A percentile compares a stretch with the other conserved stretches of the same genome.
These are phyloP conservation scores for Phytopythium oedochilum DNA, from an alignment of 352 stramenopile genomes.

Conservation along the genomic window DNA sequence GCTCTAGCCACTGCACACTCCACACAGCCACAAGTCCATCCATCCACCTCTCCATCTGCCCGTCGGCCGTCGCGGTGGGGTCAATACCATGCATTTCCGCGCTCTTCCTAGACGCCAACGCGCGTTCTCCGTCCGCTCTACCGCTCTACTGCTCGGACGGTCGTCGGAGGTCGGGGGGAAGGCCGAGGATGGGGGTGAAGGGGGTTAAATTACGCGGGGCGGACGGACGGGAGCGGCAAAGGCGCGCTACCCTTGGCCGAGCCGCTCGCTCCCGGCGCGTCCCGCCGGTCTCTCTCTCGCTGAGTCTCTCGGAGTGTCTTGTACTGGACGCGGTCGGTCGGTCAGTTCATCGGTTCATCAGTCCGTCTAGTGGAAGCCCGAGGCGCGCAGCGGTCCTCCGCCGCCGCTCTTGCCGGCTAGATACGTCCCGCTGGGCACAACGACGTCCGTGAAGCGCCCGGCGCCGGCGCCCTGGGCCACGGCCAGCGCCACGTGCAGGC, in stretches of 20 bases:
- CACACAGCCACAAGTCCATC: background rate
- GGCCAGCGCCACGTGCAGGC: slow-evolving; percentile 67
- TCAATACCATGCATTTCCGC: background rate
- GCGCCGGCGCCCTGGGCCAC: slow-evolving; percentile 35
- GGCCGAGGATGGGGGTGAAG: no score
- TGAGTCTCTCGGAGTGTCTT: background rate
- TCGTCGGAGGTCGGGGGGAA: background rate
- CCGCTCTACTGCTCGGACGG: background rate
- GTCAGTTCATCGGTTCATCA: no score
- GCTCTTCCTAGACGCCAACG: background rate
- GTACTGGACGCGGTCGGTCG: no score
- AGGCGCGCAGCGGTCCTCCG: slow-evolving; percentile 46
- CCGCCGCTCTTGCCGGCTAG: slow-evolving; percentile 50
- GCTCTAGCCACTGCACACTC: background rate
- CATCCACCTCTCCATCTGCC: no score
- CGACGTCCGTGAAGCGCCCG: slow-evolving; percentile 66
- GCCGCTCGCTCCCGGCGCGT: background rate
- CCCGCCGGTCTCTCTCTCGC: background rate
- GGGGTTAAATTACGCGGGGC: slow-evolving; percentile 1
- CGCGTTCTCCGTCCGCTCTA: background rate
- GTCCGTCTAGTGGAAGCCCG: slow-evolving; percentile 13
- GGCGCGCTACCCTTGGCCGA: background rate
- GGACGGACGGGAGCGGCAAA: background rate
- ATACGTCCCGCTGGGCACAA: slow-evolving; percentile 60
- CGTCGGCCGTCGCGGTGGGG: no score